Conservation (phyloP, 1,284 basidiomycete species). For the Puccinia coronata region DNA sequence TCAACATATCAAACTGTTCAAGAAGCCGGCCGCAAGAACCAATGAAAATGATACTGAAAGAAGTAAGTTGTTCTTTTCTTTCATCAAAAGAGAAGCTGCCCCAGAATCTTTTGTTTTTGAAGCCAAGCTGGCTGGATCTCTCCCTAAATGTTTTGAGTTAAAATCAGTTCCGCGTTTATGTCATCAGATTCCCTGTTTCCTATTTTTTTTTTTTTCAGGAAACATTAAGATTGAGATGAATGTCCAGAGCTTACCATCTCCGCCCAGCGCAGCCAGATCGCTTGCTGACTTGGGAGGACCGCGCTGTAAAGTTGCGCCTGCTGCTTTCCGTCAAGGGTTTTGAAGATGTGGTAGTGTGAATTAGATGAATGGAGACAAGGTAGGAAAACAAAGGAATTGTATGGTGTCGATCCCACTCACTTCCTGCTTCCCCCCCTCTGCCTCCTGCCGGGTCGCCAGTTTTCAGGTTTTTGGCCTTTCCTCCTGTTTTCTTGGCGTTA, state of each 20-base stretch:
- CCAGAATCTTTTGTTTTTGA: neutral
- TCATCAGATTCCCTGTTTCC: too few relatives aligned
- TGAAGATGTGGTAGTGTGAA: neutral
- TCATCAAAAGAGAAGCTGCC: neutral
- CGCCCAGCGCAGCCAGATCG: neutral
- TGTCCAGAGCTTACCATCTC: conserved; percentile 13
- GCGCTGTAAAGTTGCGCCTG: neutral
- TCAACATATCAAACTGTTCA: conserved; percentile 14
- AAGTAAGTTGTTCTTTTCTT: neutral
- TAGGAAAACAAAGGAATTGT: neutral
- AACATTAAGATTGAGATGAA: neutral
- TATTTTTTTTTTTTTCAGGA: too few relatives aligned
- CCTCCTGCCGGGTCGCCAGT: neutral
- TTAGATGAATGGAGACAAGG: neutral
- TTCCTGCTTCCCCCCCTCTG: neutral
- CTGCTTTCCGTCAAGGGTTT: neutral
- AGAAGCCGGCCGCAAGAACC: neutral
- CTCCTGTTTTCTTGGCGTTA: conserved; percentile 4
- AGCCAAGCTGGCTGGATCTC: conserved; percentile 2
- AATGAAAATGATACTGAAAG: neutral
- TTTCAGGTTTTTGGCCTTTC: neutral
- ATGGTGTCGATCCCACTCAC: neutral
- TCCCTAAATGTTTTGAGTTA: neutral
- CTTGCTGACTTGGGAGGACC: conserved; percentile 14
- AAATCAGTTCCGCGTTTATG: neutral